Percentiles rank a stretch among this genome's conserved stretches.
phyloP scores from a whole-genome alignment of 1,284 basidiomycete genomes.

The Rhodotorula sp. region DNA sequence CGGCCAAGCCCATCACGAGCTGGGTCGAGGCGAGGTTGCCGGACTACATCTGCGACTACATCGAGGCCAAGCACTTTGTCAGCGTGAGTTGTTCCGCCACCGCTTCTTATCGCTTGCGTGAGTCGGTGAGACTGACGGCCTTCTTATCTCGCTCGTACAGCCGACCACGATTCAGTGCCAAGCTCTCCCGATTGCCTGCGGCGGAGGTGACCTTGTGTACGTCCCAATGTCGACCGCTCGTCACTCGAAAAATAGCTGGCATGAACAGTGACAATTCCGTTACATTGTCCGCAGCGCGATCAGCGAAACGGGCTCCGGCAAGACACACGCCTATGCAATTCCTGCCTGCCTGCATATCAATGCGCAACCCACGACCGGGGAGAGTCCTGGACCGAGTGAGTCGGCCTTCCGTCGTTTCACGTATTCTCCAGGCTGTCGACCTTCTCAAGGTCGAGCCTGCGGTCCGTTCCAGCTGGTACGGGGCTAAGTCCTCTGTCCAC shows the following conservation, averaged over 20 bases:
- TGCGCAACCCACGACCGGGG: constrained; percentile 6
- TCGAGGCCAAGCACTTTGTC: constrained; percentile 47
- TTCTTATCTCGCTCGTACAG: constrained; percentile 2
- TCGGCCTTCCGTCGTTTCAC: neutral
- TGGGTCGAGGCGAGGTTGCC: constrained; percentile 49
- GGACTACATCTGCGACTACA: constrained; percentile 45
- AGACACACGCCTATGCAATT: constrained; percentile 94
- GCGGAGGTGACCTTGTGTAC: constrained; percentile 45
- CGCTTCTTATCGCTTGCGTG: neutral
- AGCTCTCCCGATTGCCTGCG: constrained; percentile 51
- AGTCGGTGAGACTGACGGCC: neutral
- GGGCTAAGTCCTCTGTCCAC: neutral
- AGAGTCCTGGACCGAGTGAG: constrained; percentile 11
- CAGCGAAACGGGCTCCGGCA: constrained; percentile 88
- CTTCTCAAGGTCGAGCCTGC: too few relatives aligned
- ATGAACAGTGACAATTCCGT: neutral
- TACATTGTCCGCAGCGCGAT: constrained; percentile 15
- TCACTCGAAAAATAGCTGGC: too few relatives aligned
- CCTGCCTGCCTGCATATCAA: constrained; percentile 85
- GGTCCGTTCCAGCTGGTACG: neutral
- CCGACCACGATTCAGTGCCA: constrained; percentile 50
- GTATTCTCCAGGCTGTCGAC: too few relatives aligned
- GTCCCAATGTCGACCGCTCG: neutral
- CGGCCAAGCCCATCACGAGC: constrained; percentile 47
- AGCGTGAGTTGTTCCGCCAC: neutral